phyloP scores from a whole-genome alignment of 2,329 filamentous ascomycete species.

The Colletotrichum agaves region DNA sequence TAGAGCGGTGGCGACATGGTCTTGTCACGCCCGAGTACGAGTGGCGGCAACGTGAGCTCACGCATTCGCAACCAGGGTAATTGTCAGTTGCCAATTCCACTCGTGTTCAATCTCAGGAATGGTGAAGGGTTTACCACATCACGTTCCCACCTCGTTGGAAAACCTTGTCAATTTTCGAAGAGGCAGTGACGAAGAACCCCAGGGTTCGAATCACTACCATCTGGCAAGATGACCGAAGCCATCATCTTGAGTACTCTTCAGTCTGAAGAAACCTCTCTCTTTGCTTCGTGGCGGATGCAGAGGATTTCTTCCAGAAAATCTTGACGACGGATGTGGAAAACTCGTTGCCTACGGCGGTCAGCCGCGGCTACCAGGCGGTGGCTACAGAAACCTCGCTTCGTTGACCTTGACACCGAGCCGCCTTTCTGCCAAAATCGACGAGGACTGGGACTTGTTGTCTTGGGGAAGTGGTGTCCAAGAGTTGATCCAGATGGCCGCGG shows the following conservation, averaged over 20 bases:
- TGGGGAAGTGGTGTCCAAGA: not conserved
- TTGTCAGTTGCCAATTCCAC: not conserved
- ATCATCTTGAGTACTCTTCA: not conserved
- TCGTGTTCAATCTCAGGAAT: not conserved
- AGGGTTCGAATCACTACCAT: not conserved
- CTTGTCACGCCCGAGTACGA: not conserved
- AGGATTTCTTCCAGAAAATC: not conserved
- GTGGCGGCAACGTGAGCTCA: not conserved
- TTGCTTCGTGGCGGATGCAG: not conserved
- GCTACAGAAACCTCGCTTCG: not conserved
- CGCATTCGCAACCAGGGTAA: not conserved
- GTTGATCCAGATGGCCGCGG: not conserved
- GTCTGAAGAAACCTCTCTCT: not conserved
- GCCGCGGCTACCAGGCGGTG: not conserved
- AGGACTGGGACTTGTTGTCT: not conserved
- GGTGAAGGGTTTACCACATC: not conserved
- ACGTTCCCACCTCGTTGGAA: not conserved
- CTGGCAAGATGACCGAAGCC: not conserved
- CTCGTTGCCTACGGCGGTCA: not conserved
- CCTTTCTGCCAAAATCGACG: not conserved
- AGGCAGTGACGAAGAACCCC: not conserved
- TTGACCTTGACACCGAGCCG: not conserved
- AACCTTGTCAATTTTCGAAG: not conserved
- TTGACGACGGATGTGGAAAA: not conserved
- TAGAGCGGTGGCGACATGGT: slow-evolving; percentile 16